These are phyloP conservation scores for Crithidia thermophila DNA, from an alignment of 208 protist species.

Conservation along the genomic window DNA sequence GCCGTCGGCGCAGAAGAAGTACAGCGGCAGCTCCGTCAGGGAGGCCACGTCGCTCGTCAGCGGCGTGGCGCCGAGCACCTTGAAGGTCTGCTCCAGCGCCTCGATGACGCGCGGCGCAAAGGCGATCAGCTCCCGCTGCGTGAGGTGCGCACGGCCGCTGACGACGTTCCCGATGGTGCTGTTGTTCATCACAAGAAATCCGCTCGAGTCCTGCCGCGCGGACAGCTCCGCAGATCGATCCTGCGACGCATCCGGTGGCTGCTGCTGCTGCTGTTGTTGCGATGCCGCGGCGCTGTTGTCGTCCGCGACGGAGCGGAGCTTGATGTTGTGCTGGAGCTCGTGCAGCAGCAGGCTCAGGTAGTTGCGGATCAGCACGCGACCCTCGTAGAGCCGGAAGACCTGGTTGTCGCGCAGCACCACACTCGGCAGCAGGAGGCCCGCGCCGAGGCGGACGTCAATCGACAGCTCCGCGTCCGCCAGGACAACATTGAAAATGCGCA, in stretches of 20 bases:
- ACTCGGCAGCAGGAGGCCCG: constrained; percentile 45
- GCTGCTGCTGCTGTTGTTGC: neutral
- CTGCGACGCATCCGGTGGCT: neutral
- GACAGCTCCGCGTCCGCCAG: constrained; percentile 33
- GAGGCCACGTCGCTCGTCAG: constrained; percentile 62
- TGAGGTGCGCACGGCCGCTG: constrained; percentile 24
- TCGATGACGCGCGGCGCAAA: constrained; percentile 39
- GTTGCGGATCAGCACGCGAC: constrained; percentile 55
- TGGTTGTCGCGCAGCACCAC: constrained; percentile 46
- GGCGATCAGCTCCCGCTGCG: constrained; percentile 36
- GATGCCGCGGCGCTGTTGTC: neutral
- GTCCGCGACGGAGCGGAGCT: neutral
- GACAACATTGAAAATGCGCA: constrained; percentile 41
- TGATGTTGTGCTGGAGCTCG: constrained; percentile 29
- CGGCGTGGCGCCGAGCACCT: constrained; percentile 45
- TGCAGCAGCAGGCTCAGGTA: constrained; percentile 42
- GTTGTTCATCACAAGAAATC: too few species aligned
- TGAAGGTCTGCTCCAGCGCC: constrained; percentile 63
- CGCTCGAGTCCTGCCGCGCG: too few species aligned
- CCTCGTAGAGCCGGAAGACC: constrained; percentile 63
- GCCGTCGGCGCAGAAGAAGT: constrained; percentile 41
- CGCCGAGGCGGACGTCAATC: constrained; percentile 46
- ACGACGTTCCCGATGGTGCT: neutral
- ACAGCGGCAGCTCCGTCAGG: constrained; percentile 67
- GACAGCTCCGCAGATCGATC: neutral